Evolutionary conservation across 495 filamentous ascomycete species (phyloP).

Genomic region (Xylaria flabelliformis): DNA sequence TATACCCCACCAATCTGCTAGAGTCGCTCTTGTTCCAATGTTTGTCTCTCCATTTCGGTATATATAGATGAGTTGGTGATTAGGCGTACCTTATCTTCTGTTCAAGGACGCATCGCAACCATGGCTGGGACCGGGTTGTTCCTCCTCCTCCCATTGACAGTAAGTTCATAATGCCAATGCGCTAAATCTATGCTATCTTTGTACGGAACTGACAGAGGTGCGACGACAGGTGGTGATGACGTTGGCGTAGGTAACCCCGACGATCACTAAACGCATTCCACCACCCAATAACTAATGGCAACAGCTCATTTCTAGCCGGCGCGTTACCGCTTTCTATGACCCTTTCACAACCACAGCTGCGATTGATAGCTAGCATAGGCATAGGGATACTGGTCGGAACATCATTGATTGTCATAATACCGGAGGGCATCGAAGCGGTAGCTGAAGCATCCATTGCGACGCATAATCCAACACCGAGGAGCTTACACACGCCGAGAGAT

Average conservation of each 20-base stretch:
- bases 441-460: conserved; percentile 64
- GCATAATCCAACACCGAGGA: conserved; percentile 49
- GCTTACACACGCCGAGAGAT: conserved; percentile 32
- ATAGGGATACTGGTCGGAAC: conserved; percentile 95
- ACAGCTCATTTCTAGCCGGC: conserved; percentile 93
- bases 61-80: conserved; percentile 42
- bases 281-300: conserved; percentile 34
- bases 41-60: background rate
- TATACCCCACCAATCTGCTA: background rate
- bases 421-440: conserved; percentile 92
- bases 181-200: conserved; percentile 18
- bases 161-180: conserved; percentile 35
- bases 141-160: conserved; percentile 78
- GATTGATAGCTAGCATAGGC: conserved; percentile 89
- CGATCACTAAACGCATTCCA: conserved; percentile 15
- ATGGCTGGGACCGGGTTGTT: conserved; percentile 68
- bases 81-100: conserved; percentile 28
- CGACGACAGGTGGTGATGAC: conserved; percentile 78
- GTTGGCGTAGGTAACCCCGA: conserved; percentile 71
- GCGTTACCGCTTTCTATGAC: conserved; percentile 89
- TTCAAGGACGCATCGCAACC: conserved; percentile 31
- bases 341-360: conserved; percentile 85
- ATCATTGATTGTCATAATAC: conserved; percentile 95
- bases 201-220: conserved; percentile 1
- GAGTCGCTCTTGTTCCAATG: conserved; percentile 7